phyloP scores from a whole-genome alignment of 257 asterid genomes.

The Ilex asprella region DNA sequence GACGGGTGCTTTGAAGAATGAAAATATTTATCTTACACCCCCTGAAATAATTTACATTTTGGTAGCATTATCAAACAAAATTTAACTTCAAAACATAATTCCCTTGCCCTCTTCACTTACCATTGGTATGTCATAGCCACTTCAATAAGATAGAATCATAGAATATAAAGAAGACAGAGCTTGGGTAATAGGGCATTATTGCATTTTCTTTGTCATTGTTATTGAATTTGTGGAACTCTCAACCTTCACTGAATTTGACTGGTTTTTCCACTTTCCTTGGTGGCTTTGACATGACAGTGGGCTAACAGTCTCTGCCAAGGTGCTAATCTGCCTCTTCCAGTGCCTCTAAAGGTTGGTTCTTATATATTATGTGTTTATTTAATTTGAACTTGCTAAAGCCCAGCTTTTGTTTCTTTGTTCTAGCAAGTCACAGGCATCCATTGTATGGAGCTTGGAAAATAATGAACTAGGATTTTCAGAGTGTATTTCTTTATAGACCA shows the following conservation, averaged over 20 bases:
- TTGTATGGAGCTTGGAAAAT: background rate
- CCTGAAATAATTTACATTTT: too few species aligned
- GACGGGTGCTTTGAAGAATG: too few species aligned
- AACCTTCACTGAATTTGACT: background rate
- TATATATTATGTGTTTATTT: background rate
- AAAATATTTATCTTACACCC: too few species aligned
- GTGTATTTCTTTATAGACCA: too few species aligned
- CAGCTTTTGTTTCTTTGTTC: too few species aligned
- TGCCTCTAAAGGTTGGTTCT: constrained; percentile 73
- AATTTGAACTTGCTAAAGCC: too few species aligned
- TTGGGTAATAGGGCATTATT: background rate
- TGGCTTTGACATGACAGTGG: constrained; percentile 52
- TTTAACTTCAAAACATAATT: too few species aligned
- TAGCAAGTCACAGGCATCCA: background rate
- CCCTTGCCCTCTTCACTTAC: too few species aligned
- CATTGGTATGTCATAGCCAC: too few species aligned
- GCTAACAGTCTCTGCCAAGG: constrained; percentile 93
- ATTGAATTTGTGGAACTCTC: background rate
- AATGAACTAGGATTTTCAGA: background rate
- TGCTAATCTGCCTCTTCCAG: constrained; percentile 79
- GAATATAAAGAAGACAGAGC: too few species aligned
- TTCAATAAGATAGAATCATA: too few species aligned
- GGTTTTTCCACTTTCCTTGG: background rate
- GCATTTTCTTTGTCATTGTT: background rate
- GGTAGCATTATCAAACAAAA: too few species aligned